Percentiles rank a stretch among this genome's conserved stretches.
These are phyloP conservation scores for Delphinella strobiligena DNA, from an alignment of 2,329 filamentous ascomycete genomes.

Conservation along the genomic window DNA sequence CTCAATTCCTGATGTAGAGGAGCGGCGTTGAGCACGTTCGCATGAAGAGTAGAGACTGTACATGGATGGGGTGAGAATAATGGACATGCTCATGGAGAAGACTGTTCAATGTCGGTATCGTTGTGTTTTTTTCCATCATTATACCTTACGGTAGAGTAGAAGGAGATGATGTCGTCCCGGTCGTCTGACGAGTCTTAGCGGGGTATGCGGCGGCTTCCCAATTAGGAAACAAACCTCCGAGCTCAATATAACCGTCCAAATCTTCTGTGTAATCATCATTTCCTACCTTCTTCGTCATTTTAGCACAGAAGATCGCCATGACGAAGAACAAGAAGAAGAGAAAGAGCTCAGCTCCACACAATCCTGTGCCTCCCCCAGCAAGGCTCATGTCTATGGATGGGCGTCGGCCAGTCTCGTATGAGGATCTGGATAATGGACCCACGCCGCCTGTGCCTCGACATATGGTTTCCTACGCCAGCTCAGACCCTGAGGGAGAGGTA, in stretches of 20 bases:
- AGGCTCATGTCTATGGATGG: not conserved
- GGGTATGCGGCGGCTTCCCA: not conserved
- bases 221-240: not conserved
- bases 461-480: slow-evolving; percentile 8
- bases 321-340: slow-evolving; percentile 8
- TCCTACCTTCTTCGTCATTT: not conserved
- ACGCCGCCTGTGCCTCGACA: slow-evolving; percentile 8
- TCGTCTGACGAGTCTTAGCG: not conserved
- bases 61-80: too few species aligned
- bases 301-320: not conserved
- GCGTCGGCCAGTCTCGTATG: slow-evolving; percentile 9
- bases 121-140: too few species aligned
- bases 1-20: too few species aligned
- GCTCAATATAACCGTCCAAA: not conserved
- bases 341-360: slow-evolving; percentile 31
- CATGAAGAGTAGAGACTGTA: too few species aligned
- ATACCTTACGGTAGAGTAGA: too few species aligned
- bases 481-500: slow-evolving; percentile 1
- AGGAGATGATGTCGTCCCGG: too few species aligned
- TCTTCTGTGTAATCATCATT: not conserved
- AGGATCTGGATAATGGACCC: slow-evolving; percentile 6
- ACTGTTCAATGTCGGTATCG: too few species aligned
- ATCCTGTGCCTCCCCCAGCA: slow-evolving; percentile 12
- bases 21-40: too few species aligned
- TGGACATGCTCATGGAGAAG: too few species aligned